Conservation (phyloP, 2,329 filamentous ascomycete genomes). For the Bertia moriformis region DNA sequence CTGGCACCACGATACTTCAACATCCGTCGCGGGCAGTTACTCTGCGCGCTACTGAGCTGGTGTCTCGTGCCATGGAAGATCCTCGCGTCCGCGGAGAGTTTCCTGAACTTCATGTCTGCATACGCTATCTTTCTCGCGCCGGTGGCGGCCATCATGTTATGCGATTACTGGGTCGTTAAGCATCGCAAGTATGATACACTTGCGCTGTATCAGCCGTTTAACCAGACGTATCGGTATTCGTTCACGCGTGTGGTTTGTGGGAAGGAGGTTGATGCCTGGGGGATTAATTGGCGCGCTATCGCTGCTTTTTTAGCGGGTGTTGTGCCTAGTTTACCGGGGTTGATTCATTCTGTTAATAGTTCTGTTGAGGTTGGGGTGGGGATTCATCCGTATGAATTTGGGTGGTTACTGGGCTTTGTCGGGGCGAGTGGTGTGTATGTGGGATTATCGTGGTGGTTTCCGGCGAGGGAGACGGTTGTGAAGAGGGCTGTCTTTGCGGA, state of each 20-base stretch:
- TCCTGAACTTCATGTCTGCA: conserved; percentile 52
- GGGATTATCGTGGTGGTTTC: background rate
- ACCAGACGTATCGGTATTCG: background rate
- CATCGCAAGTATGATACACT: conserved; percentile 25
- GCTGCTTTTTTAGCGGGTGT: background rate
- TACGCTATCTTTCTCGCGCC: conserved; percentile 48
- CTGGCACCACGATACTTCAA: conserved; percentile 37
- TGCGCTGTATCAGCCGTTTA: conserved; percentile 31
- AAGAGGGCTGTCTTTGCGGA: background rate
- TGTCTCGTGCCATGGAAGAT: conserved; percentile 54
- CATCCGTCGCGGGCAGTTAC: conserved; percentile 37
- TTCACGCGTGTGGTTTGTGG: too few relatives aligned
- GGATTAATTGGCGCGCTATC: background rate
- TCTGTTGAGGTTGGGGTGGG: conserved; percentile 1
- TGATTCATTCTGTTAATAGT: background rate
- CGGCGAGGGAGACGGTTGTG: background rate
- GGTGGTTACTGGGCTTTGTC: conserved; percentile 2
- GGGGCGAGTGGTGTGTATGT: conserved; percentile 1
- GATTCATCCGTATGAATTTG: conserved; percentile 2
- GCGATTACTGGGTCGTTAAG: conserved; percentile 41
- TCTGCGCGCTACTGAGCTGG: conserved; percentile 39
- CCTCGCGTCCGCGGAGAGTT: conserved; percentile 36
- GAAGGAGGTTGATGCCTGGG: conserved; percentile 22
- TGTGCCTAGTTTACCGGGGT: background rate
- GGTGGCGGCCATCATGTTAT: conserved; percentile 40